Evolutionary conservation across 2,329 filamentous ascomycete species (phyloP), one percentile per base, ranked within the genome.

Genomic region (Orbilia quercus): DNA sequence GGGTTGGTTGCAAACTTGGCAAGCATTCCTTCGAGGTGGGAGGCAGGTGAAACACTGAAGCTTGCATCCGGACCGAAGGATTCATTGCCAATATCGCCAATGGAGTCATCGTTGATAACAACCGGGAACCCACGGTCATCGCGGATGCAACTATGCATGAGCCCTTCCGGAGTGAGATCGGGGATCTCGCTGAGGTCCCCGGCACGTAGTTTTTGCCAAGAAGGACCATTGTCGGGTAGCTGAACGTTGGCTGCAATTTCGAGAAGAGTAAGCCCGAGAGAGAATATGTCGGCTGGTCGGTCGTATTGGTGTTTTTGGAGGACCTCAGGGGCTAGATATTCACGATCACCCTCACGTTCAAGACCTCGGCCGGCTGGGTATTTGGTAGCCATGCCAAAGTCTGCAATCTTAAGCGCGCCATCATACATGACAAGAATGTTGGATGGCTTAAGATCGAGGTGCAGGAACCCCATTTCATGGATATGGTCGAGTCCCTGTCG

Each of bases 311-410:
- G 65, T 28, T 72, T 94, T 79, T 88, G 87, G 18, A 99, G 87
- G 74, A 96, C 92, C 81, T 99, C 95, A 0, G 93, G 93, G 0
- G 91, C 94, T 79, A 99, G 94, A 80, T 99, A 99, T 80, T 96
- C 91, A 54, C 95, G 91, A 80, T 99, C 95, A 31, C 95, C 95
- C 82, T 99, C 95, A 44, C 91, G 90, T 76, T 97, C 92, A 73
- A 95, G 90, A 63, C 89, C 87, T 62, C 87, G 84, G 50, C 88
- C 86, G 14, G 90, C 91, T 12, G 92, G 91, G 88, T 91, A 94
- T 9, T 84, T 81, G 42, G 90, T 88, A 23, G 95, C 93, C 82
- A 95, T 84, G 42, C 91, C 91, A 80, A 96, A 95, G 80, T 96
- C 91, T 23, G 88, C 91, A 80, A 96, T 94, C 81, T 95, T 95